phyloP scores from a whole-genome alignment of 2,329 filamentous ascomycete species.

The Juglanconis juglandina region DNA sequence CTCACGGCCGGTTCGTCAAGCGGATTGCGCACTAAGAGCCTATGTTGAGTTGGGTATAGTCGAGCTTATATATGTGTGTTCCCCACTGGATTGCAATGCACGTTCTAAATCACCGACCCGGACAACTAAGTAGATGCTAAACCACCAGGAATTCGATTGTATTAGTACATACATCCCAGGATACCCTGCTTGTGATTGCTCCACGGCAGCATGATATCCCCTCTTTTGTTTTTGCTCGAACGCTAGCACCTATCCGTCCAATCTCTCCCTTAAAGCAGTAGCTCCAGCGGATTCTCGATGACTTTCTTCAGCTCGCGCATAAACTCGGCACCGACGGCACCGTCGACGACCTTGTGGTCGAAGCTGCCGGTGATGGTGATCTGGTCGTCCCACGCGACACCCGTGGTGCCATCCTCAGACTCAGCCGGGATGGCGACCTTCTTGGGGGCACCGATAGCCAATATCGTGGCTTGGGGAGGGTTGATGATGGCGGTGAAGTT shows the following conservation, averaged over 20 bases:
- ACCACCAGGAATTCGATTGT: conserved; percentile 13
- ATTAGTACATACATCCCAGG: conserved; percentile 18
- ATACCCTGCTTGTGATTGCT: conserved; percentile 8
- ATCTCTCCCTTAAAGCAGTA: conserved; percentile 68
- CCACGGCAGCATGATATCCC: conserved; percentile 23
- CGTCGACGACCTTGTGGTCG: conserved; percentile 98
- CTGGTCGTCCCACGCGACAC: conserved; percentile 92
- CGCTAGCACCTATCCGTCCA: conserved; percentile 36
- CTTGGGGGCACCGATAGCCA: conserved; percentile 89
- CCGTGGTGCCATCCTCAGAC: conserved; percentile 72
- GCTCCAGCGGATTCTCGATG: conserved; percentile 92
- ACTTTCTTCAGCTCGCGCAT: conserved; percentile 96
- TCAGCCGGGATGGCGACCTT: conserved; percentile 90
- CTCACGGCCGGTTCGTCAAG: too few species aligned
- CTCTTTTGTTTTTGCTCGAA: conserved; percentile 28
- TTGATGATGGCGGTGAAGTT: conserved; percentile 99
- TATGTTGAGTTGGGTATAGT: not conserved
- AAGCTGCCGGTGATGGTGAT: conserved; percentile 94
- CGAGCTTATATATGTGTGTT: not conserved
- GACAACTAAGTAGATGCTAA: not conserved
- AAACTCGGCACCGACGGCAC: conserved; percentile 94
- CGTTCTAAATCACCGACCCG: not conserved
- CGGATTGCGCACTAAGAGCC: too few species aligned
- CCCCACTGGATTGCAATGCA: not conserved
- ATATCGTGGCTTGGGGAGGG: conserved; percentile 92